A percentile compares a stretch with the other conserved stretches of the same genome.
Conservation (phyloP, 257 asterid species). For the Vinca minor region DNA sequence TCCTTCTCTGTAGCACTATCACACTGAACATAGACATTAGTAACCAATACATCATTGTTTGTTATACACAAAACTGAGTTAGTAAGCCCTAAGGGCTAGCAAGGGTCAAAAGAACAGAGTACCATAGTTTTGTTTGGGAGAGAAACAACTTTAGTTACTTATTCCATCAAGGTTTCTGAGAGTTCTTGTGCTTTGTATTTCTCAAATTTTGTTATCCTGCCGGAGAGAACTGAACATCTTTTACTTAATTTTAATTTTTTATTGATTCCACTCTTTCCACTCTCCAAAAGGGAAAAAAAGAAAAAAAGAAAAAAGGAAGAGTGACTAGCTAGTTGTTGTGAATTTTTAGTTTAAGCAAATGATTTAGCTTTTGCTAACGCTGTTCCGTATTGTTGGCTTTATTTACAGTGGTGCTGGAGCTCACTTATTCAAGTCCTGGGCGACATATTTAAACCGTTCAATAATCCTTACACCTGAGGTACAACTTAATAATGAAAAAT, state of each 20-base stretch:
- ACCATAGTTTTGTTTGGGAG: not conserved
- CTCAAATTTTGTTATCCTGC: not conserved
- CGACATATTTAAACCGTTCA: constrained; percentile 71
- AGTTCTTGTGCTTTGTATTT: too few relatives aligned
- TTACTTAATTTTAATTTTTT: not conserved
- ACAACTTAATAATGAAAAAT: constrained; percentile 4
- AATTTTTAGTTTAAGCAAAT: not conserved
- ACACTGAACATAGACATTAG: too few relatives aligned
- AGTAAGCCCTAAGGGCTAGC: too few relatives aligned
- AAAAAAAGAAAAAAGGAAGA: too few relatives aligned
- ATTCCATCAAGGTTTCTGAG: not conserved
- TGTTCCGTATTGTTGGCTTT: not conserved
- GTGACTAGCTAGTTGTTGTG: not conserved
- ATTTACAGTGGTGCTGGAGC: constrained; percentile 97
- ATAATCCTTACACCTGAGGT: constrained; percentile 97
- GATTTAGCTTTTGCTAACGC: not conserved
- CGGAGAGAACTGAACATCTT: too few relatives aligned
- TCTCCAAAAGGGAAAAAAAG: too few relatives aligned
- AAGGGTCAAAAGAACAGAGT: not conserved
- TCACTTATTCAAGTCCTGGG: constrained; percentile 96
- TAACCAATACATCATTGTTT: too few relatives aligned
- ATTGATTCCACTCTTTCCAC: too few relatives aligned
- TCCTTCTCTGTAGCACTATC: too few relatives aligned
- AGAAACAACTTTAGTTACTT: not conserved
- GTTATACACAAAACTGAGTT: too few relatives aligned